phyloP scores from a whole-genome alignment of 2,329 filamentous ascomycete genomes.

The Gnomoniopsis sp. region DNA sequence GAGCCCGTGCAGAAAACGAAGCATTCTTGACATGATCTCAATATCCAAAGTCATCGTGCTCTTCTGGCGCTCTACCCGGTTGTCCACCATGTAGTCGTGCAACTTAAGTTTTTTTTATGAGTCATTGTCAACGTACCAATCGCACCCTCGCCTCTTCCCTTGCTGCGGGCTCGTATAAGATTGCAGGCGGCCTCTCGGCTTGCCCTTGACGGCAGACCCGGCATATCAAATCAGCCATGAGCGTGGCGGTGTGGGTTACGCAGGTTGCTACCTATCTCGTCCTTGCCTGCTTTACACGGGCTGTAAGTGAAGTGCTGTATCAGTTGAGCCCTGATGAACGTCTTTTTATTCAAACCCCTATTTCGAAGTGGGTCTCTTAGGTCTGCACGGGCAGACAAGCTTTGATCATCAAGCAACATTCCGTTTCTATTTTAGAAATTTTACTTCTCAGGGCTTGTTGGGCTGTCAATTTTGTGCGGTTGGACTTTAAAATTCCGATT shows the following conservation, averaged over 20 bases:
- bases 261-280: neutral
- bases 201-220: constrained; percentile 1
- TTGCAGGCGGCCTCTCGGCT: constrained; percentile 2
- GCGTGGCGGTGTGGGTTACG: constrained; percentile 3
- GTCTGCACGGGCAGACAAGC: constrained; percentile 8
- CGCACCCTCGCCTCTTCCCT: neutral
- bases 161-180: neutral
- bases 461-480: neutral
- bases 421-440: constrained; percentile 5
- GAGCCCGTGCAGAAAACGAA: neutral
- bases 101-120: neutral
- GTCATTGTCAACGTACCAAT: neutral
- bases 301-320: neutral
- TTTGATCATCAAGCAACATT: constrained; percentile 3
- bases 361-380: constrained; percentile 3
- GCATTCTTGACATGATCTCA: neutral
- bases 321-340: neutral
- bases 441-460: neutral
- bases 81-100: neutral
- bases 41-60: neutral
- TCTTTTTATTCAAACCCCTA: neutral
- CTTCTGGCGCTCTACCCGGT: neutral
- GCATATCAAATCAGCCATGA: constrained; percentile 4
- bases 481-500: neutral
- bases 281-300: constrained; percentile 1